Conservation (phyloP, 2,329 filamentous ascomycete genomes). For the Ramularia endophylla region DNA sequence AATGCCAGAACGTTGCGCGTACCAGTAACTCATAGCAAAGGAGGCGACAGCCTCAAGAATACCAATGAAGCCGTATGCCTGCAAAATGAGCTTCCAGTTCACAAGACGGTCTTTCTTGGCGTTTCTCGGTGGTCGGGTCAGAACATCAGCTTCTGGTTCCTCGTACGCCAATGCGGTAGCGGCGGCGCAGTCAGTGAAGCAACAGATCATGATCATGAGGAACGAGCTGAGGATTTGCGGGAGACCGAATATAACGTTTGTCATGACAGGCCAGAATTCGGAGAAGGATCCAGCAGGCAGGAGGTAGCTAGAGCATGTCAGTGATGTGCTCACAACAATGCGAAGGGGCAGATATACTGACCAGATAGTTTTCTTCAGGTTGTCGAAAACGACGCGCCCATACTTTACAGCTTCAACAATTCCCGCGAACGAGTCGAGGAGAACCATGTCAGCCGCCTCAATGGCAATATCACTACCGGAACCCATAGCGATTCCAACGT, state of each 20-base stretch:
- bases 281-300: conserved; percentile 68
- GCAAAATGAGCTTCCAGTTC: conserved; percentile 64
- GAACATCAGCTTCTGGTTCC: conserved; percentile 67
- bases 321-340: too few species aligned
- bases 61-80: conserved; percentile 65
- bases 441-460: conserved; percentile 56
- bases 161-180: conserved; percentile 72
- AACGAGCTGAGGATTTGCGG: conserved; percentile 69
- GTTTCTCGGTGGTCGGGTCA: conserved; percentile 62
- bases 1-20: conserved; percentile 48
- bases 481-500: conserved; percentile 55
- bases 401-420: conserved; percentile 68
- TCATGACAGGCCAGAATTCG: conserved; percentile 71
- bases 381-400: conserved; percentile 72
- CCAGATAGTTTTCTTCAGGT: conserved; percentile 68
- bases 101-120: conserved; percentile 66
- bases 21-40: conserved; percentile 45
- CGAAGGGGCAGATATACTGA: neutral
- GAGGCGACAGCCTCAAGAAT: conserved; percentile 34
- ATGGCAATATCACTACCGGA: conserved; percentile 56
- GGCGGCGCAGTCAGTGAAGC: conserved; percentile 70
- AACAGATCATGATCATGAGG: conserved; percentile 56
- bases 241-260: conserved; percentile 64
- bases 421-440: conserved; percentile 64
- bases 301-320: conserved; percentile 46